These are phyloP conservation scores for Entonaema liquescens DNA, from an alignment of 495 filamentous ascomycete genomes.

Conservation along the genomic window DNA sequence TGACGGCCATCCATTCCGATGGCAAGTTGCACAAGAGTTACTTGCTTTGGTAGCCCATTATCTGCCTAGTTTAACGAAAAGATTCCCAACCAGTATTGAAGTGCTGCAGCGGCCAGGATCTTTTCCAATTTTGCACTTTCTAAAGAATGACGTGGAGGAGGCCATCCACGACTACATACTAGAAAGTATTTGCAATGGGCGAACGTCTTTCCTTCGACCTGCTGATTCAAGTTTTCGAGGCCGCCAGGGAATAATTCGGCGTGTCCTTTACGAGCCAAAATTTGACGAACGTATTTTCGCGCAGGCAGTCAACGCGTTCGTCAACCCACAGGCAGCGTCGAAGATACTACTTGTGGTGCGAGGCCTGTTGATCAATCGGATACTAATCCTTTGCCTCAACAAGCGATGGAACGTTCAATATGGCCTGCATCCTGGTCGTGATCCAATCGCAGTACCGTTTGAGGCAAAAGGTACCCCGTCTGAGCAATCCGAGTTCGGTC, in stretches of 20 bases:
- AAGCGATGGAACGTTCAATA: conserved; percentile 59
- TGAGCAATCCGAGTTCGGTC: conserved; percentile 61
- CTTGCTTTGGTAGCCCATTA: conserved; percentile 51
- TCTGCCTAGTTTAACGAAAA: conserved; percentile 41
- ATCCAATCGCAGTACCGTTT: conserved; percentile 60
- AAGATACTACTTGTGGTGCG: conserved; percentile 54
- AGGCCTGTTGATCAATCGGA: conserved; percentile 50
- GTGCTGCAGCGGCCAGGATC: conserved; percentile 45
- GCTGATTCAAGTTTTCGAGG: conserved; percentile 18
- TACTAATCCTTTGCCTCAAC: conserved; percentile 50
- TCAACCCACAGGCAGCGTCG: conserved; percentile 41
- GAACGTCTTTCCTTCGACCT: conserved; percentile 42
- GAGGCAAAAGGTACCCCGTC: conserved; percentile 62
- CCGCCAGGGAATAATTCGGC: conserved; percentile 38
- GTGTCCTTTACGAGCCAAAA: conserved; percentile 43
- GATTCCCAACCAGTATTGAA: conserved; percentile 52
- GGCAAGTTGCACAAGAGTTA: conserved; percentile 55
- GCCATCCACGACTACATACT: conserved; percentile 45
- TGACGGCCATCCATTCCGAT: conserved; percentile 61
- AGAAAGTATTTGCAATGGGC: conserved; percentile 42
- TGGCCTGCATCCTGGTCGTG: conserved; percentile 51
- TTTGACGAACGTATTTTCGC: conserved; percentile 20
- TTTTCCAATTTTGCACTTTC: conserved; percentile 53
- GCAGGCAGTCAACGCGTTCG: conserved; percentile 42
- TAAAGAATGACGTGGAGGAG: conserved; percentile 51